These are phyloP conservation scores for Puccinia sorghi DNA, from an alignment of 1,284 basidiomycete species.

Conservation along the genomic window DNA sequence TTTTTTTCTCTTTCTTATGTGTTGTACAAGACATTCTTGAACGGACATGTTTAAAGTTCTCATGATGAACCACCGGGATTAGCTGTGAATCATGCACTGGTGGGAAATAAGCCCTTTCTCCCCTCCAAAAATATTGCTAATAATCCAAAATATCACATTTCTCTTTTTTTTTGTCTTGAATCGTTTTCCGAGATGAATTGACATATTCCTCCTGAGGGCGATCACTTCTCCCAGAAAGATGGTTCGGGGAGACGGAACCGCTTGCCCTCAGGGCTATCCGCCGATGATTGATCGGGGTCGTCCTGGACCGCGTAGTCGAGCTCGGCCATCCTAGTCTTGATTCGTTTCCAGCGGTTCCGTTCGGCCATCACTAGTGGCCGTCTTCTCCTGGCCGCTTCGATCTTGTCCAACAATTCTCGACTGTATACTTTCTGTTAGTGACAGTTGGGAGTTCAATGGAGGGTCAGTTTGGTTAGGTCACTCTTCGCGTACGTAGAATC, in stretches of 20 bases:
- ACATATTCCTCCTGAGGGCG: too few relatives aligned
- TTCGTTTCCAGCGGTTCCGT: constrained; percentile 25
- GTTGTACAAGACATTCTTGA: too few relatives aligned
- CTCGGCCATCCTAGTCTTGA: constrained; percentile 18
- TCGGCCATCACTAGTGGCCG: constrained; percentile 17
- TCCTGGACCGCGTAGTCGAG: background rate
- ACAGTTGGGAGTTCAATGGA: background rate
- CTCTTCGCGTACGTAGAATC: too few relatives aligned
- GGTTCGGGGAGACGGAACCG: constrained; percentile 7
- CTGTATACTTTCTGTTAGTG: constrained; percentile 15
- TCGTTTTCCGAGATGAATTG: too few relatives aligned
- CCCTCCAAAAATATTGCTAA: too few relatives aligned
- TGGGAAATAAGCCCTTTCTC: too few relatives aligned
- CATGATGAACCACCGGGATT: too few relatives aligned
- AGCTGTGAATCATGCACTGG: too few relatives aligned
- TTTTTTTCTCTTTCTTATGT: too few relatives aligned
- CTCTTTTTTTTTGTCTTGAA: too few relatives aligned
- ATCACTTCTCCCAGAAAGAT: constrained; percentile 16
- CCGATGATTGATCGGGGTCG: background rate
- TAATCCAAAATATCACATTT: too few relatives aligned
- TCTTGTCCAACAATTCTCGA: constrained; percentile 44
- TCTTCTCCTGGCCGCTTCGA: constrained; percentile 23
- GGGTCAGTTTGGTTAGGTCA: background rate
- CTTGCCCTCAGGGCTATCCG: constrained; percentile 6
- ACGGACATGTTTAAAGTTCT: too few relatives aligned